A percentile compares a stretch with the other conserved stretches of the same genome.
phyloP scores from a whole-genome alignment of 306 rosid genomes.

The Rosa rugosa region DNA sequence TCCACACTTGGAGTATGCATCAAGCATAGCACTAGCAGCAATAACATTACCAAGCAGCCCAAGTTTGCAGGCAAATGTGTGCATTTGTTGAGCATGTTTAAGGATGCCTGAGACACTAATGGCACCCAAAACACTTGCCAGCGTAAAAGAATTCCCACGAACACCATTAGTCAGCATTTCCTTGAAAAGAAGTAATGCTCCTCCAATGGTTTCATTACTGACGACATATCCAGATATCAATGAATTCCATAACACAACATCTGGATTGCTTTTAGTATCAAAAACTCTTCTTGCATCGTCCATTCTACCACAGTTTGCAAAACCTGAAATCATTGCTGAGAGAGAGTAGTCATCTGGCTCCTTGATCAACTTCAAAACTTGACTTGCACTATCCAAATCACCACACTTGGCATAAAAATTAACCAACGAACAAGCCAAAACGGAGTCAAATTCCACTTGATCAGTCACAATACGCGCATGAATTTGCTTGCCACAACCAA shows the following conservation, averaged over 20 bases:
- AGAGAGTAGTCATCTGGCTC: constrained; percentile 77
- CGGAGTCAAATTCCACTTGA: constrained; percentile 52
- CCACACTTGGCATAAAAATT: constrained; percentile 74
- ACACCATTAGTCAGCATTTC: constrained; percentile 55
- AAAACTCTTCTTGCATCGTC: constrained; percentile 67
- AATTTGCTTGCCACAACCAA: constrained; percentile 70
- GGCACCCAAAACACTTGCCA: constrained; percentile 63
- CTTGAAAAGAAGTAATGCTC: constrained; percentile 55
- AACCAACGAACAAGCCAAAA: constrained; percentile 57
- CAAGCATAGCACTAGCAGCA: constrained; percentile 65
- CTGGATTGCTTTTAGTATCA: constrained; percentile 39
- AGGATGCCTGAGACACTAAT: constrained; percentile 38
- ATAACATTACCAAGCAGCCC: constrained; percentile 53
- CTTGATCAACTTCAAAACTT: constrained; percentile 37
- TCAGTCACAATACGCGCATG: constrained; percentile 64
- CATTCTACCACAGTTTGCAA: constrained; percentile 63
- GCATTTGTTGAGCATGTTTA: constrained; percentile 54
- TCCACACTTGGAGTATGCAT: constrained; percentile 71
- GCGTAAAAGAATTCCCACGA: constrained; percentile 46
- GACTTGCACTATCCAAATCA: constrained; percentile 61
- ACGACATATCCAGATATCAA: constrained; percentile 65
- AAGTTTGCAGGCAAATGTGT: constrained; percentile 51
- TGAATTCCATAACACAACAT: constrained; percentile 65
- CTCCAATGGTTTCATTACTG: constrained; percentile 55
- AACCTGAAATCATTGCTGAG: constrained; percentile 69